Percentiles rank a stretch among this genome's conserved stretches.
Conservation (phyloP, 805 yeast species). For the Teunomyces stri region DNA sequence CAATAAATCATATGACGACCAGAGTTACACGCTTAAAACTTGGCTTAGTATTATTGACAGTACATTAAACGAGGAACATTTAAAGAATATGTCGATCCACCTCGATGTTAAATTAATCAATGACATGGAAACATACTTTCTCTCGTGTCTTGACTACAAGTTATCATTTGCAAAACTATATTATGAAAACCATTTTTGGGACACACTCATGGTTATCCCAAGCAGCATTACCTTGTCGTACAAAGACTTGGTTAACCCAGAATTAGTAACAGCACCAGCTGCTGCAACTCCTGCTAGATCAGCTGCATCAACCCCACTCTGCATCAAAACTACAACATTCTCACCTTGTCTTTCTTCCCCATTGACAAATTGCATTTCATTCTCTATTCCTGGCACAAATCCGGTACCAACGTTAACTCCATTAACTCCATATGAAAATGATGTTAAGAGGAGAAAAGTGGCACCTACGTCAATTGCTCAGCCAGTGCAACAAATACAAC, state of each 20-base stretch:
- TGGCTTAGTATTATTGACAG: constrained; percentile 31
- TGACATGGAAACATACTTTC: constrained; percentile 26
- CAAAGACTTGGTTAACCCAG: constrained; percentile 1
- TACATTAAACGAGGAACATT: constrained; percentile 6
- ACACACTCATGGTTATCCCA: constrained; percentile 9
- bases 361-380: constrained; percentile 3
- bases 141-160: constrained; percentile 24
- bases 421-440: constrained; percentile 18
- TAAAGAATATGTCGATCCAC: not conserved
- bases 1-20: constrained; percentile 49
- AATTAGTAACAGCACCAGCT: not conserved
- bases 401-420: constrained; percentile 22
- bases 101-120: constrained; percentile 19
- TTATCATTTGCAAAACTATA: constrained; percentile 22
- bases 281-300: constrained; percentile 9
- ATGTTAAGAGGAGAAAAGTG: constrained; percentile 5
- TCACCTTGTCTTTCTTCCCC: constrained; percentile 5
- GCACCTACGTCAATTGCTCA: not conserved
- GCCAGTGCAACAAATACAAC: not conserved
- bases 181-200: constrained; percentile 25
- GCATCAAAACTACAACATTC: not conserved
- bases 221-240: not conserved
- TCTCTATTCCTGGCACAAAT: constrained; percentile 1
- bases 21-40: constrained; percentile 49
- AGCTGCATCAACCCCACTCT: constrained; percentile 1